Conservation (phyloP, 805 yeast species). For the Ogataea corticis region DNA sequence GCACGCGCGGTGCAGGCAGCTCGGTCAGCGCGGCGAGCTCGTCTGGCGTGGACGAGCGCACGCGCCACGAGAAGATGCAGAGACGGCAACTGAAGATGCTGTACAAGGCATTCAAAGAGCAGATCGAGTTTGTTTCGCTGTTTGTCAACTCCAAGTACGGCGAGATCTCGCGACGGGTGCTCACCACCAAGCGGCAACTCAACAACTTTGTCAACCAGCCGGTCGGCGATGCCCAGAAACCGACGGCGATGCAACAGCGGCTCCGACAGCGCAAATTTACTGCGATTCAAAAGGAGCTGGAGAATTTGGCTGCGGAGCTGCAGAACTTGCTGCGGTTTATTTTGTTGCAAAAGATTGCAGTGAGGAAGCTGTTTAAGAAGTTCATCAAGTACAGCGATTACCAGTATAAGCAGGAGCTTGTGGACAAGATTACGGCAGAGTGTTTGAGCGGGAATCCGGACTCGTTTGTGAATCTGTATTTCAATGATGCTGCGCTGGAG, state of each 20-base stretch:
- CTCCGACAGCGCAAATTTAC: constrained; percentile 26
- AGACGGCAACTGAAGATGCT: constrained; percentile 35
- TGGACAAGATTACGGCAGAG: constrained; percentile 32
- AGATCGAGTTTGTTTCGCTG: constrained; percentile 59
- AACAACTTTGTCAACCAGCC: constrained; percentile 26
- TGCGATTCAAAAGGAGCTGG: constrained; percentile 38
- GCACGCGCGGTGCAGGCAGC: constrained; percentile 8
- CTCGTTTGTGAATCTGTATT: constrained; percentile 61
- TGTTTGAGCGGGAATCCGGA: constrained; percentile 40
- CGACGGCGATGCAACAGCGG: constrained; percentile 17
- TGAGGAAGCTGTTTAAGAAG: constrained; percentile 73
- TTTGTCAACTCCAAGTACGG: constrained; percentile 69
- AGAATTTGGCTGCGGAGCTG: constrained; percentile 47
- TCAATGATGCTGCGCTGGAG: constrained; percentile 61
- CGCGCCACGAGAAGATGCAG: constrained; percentile 21
- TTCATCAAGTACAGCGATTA: constrained; percentile 47
- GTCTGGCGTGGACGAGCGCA: neutral
- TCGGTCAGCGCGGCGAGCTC: too few species aligned
- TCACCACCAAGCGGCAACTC: constrained; percentile 27
- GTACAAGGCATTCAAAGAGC: constrained; percentile 48
- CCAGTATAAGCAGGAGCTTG: constrained; percentile 33
- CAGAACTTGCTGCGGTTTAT: constrained; percentile 72
- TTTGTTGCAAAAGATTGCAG: constrained; percentile 70
- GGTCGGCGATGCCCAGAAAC: constrained; percentile 2
- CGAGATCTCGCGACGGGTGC: constrained; percentile 57